Evolutionary conservation across 306 rosid genomes (phyloP), one percentile per base, ranked within the genome.

Genomic region (Carpinus viminea): DNA sequence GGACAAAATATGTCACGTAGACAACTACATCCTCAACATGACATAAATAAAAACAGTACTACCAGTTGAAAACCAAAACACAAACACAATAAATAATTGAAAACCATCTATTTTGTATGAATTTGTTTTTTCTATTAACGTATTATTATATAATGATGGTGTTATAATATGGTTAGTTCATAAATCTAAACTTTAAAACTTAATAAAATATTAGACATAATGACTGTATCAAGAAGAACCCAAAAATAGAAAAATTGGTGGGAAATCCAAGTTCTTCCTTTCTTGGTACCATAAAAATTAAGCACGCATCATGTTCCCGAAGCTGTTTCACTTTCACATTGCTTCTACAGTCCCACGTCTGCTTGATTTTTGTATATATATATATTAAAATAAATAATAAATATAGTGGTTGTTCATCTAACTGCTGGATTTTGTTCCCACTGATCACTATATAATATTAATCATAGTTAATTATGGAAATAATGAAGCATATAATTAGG

Each of bases 1-100:
- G 80, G 91, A 85, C 98, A 91, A 86, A 86, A 85, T 88, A 82
- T 88, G 94, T 88, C 91, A 91, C 89, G 36, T 8, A 80, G 88
- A 86, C 87, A 82, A 50, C 83, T 86, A 85, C 87, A 82, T 76
- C 82, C 76, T 84, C 83, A 77, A 28, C 77, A 72, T 28, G 71
- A 73, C 50, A 74, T 57, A 7, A 76, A 68, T 55, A 73, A 17
- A 53, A 61, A n/a, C 57, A 60, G 68, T 52, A 43, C 71, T 52
- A 43, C 71, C 77, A 79, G 75, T 84, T 84, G 85, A 87, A 79
- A 76, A 48, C 72, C 70, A 73, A 79, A 80, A 73, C 77, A 70
- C 65, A 48, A 48, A n/a, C 48, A 1, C 34, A 31, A 31, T 31
- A 31, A 31, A 46, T 20, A 68, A 50, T 61, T 71, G 47, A 46